Evolutionary conservation across 306 rosid genomes (phyloP), one percentile per base, ranked within the genome.

Genomic region (Cercis canadensis): DNA sequence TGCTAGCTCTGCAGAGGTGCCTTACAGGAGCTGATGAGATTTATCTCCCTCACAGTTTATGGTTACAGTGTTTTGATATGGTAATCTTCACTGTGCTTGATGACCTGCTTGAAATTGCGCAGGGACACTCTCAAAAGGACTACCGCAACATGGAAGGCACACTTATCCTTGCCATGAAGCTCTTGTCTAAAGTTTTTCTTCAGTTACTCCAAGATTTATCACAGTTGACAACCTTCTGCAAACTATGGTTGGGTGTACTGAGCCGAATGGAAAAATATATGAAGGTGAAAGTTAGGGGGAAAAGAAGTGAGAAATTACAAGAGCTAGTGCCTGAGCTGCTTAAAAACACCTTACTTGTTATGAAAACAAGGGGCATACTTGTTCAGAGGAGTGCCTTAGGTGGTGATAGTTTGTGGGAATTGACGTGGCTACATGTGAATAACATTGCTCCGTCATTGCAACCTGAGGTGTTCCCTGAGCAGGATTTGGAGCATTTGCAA

Each of bases 81-180:
- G 97, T 91, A 72, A 85, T 95, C 87, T 95, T 95, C 86, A 95
- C 96, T 11, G 80, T 95, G 87, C 96, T 95, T 73, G 99, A 95
- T 64, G 97, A 95, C 81, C 83, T 95, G 62, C 89, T 91, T 46
- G 99, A 95, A 80, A 95, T 95, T 75, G 89, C 95, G 36, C 97
- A 83, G 77, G 99, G 97, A 58, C 87, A 89, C 74, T 83, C 96
- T 50, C 96, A 84, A 74, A 94, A 87, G 83, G 97, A 95, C 74
- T 89, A 84, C 67, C 88, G 96, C 73, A 89, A 91, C 82, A 91
- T 95, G 99, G 99, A 95, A 77, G 97, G 99, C 68, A 87, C 99
- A 18, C 97, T 91, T 73, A 70, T 85, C 75, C 80, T 82, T 75
- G 96, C 92, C 53, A 86, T 89, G 89, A 91, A 91, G 81, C 90